Percentiles rank a stretch among this genome's conserved stretches.
phyloP scores from a whole-genome alignment of 2,329 filamentous ascomycete genomes.

The Amesomyces nigricolor region DNA sequence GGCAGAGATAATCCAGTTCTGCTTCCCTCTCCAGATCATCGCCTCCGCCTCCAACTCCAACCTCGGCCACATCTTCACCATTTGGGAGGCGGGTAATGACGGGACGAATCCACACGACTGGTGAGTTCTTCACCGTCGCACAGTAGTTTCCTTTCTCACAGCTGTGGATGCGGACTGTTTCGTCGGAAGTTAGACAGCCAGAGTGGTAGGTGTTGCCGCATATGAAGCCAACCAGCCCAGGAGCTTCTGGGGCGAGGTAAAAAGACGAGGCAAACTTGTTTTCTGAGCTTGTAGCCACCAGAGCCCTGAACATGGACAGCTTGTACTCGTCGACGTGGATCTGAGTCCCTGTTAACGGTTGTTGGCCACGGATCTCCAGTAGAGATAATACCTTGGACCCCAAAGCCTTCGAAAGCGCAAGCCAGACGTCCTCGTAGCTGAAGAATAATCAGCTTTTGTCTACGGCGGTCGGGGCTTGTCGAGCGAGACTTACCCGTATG shows the following conservation, averaged over 20 bases:
- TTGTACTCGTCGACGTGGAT: slow-evolving; percentile 84
- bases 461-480: neutral
- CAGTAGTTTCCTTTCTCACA: slow-evolving; percentile 72
- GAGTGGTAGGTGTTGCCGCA: slow-evolving; percentile 65
- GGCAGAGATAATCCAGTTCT: slow-evolving; percentile 53
- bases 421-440: slow-evolving; percentile 85
- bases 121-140: slow-evolving; percentile 38
- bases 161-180: slow-evolving; percentile 68
- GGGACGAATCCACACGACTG: slow-evolving; percentile 70
- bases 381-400: slow-evolving; percentile 49
- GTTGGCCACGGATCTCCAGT: neutral
- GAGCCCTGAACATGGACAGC: slow-evolving; percentile 62
- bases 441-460: neutral
- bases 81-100: slow-evolving; percentile 60
- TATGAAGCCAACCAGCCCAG: slow-evolving; percentile 65
- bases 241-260: slow-evolving; percentile 52
- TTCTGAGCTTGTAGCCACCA: slow-evolving; percentile 43
- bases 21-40: slow-evolving; percentile 65
- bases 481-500: slow-evolving; percentile 54
- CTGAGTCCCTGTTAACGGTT: slow-evolving; percentile 30
- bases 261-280: slow-evolving; percentile 36
- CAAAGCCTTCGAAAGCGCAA: slow-evolving; percentile 67
- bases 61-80: slow-evolving; percentile 62
- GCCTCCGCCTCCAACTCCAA: slow-evolving; percentile 72
- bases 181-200: slow-evolving; percentile 65